phyloP scores from a whole-genome alignment of 2,329 filamentous ascomycete genomes.

The Xylariaceae sp. region DNA sequence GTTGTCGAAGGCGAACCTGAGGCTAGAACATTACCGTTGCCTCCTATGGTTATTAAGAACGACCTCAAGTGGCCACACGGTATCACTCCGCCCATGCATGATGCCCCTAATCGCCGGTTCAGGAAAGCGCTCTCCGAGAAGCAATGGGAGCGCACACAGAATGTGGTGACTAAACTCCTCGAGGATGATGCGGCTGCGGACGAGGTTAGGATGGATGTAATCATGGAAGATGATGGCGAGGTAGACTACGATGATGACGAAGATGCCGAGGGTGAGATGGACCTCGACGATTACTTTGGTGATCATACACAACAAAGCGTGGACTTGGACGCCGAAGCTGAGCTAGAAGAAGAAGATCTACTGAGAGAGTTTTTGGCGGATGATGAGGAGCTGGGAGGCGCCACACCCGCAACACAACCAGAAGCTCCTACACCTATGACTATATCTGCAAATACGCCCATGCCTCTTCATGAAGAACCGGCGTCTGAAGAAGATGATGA shows the following conservation, averaged over 20 bases:
- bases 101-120: slow-evolving; percentile 76
- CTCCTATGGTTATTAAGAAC: slow-evolving; percentile 60
- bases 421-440: slow-evolving; percentile 46
- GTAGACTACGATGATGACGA: slow-evolving; percentile 42
- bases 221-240: slow-evolving; percentile 52
- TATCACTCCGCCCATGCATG: slow-evolving; percentile 82
- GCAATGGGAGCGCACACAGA: slow-evolving; percentile 80
- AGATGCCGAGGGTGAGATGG: slow-evolving; percentile 45
- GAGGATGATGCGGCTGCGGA: slow-evolving; percentile 61
- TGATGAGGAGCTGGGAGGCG: slow-evolving; percentile 31
- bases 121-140: slow-evolving; percentile 77
- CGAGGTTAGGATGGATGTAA: slow-evolving; percentile 60
- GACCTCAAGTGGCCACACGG: slow-evolving; percentile 78
- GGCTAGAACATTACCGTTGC: slow-evolving; percentile 62
- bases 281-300: slow-evolving; percentile 52
- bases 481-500: slow-evolving; percentile 43
- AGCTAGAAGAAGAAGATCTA: slow-evolving; percentile 40
- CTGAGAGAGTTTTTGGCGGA: slow-evolving; percentile 18
- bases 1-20: slow-evolving; percentile 62
- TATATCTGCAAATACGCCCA: slow-evolving; percentile 42
- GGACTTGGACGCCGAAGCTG: slow-evolving; percentile 32
- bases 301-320: slow-evolving; percentile 38
- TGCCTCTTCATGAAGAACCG: slow-evolving; percentile 41
- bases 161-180: slow-evolving; percentile 70
- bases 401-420: slow-evolving; percentile 41